Percentiles rank a stretch among this genome's conserved stretches.
Evolutionary conservation across 352 stramenopile species (phyloP).

Genomic region (Phytopythium boreale): DNA sequence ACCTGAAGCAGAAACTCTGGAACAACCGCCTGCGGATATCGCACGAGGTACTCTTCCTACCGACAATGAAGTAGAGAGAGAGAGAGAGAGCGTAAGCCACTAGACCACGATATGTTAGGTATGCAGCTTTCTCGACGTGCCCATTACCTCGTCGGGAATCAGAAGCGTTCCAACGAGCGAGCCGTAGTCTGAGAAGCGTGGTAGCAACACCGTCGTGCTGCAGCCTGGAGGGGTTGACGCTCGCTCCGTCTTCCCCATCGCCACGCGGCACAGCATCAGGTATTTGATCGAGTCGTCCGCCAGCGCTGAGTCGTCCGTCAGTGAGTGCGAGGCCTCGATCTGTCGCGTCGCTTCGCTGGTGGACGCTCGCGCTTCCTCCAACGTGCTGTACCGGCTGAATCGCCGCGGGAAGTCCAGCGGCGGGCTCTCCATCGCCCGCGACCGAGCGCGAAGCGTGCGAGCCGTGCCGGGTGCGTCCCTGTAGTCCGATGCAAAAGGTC

Average conservation of each 20-base stretch:
- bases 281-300: conserved; percentile 28
- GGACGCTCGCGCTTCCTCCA: conserved; percentile 26
- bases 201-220: too few relatives aligned
- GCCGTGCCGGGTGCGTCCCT: conserved; percentile 17
- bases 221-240: conserved; percentile 8
- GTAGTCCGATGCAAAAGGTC: background rate
- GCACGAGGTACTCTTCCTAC: conserved; percentile 72
- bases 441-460: conserved; percentile 15
- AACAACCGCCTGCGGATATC: conserved; percentile 54
- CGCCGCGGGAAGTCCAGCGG: conserved; percentile 44
- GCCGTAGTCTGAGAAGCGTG: conserved; percentile 7
- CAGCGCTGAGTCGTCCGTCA: background rate
- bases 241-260: conserved; percentile 47
- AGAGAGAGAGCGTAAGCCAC: background rate
- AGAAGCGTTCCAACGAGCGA: conserved; percentile 37
- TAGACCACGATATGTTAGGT: background rate
- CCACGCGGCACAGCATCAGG: conserved; percentile 67
- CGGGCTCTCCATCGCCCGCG: conserved; percentile 11
- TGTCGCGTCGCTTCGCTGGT: too few relatives aligned
- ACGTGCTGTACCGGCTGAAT: conserved; percentile 75
- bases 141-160: conserved; percentile 30
- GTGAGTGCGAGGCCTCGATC: background rate
- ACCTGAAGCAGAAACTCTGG: conserved; percentile 70
- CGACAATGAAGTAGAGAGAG: background rate
- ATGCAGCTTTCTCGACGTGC: background rate